Evolutionary conservation across 352 stramenopile genomes (phyloP), one percentile per base, ranked within the genome.

Genomic region (Elongisporangium anandrum): DNA sequence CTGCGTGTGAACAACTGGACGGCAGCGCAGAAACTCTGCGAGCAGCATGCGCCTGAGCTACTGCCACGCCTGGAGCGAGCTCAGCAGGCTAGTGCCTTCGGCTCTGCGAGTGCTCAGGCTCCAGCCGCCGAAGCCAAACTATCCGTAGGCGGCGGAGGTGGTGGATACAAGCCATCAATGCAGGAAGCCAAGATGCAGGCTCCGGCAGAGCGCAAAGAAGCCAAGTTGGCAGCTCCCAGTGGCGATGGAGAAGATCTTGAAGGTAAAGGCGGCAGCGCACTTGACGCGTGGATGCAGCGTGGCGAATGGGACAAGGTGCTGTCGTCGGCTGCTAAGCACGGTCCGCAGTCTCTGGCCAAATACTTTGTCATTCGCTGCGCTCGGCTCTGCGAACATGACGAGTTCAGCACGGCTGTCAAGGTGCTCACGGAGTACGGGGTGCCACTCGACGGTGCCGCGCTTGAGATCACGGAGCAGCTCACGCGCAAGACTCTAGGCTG

Each of bases 301-400:
- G 90, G 88, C 19, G 88, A 98, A 66, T 98, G 94, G 94, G 91
- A 98, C 66, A 90, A 93, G 56, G 85, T 98, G 47, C 85, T 97
- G 10, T 92, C 83, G 26, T 91, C 84, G 3, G 85, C 85, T 29
- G 79, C 81, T 15, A 93, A 95, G 58, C 83, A 95, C 41, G 81
- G 83, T 17, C 57, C 72, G 38, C 77, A 79, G 50, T 84, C 86
- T 26, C 73, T 96, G 17, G 70, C 81, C 3, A 97, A 96, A 65
- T 98, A 97, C 57, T 76, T 96, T 22, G 79, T 92, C 6, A 52
- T 94, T 38, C 81, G 87, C 10, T 94, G 81, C 57, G 62, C 63
- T 12, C 72, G 85, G 6, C 72, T 95, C 22, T 82, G 81, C 20
- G 85, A 95, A 23, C 70, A 92, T 23, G 78, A 87, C 41, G 83